A percentile compares a stretch with the other conserved stretches of the same genome.
phyloP scores from a whole-genome alignment of 1,139 yeast species.

The Suhomyces maxii region DNA sequence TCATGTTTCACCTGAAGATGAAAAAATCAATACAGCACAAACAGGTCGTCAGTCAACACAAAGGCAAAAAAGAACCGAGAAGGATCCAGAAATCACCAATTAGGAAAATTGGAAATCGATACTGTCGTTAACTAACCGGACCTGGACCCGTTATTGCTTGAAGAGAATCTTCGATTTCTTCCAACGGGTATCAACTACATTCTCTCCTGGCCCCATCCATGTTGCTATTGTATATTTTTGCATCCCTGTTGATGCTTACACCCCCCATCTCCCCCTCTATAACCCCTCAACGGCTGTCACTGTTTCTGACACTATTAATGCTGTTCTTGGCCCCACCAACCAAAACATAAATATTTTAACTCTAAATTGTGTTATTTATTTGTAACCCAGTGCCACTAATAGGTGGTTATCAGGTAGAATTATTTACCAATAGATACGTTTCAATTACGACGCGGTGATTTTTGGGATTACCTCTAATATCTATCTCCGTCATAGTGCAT shows the following conservation, averaged over 20 bases:
- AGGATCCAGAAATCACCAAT: neutral
- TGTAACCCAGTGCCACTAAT: neutral
- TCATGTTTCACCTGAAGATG: slow-evolving; percentile 2
- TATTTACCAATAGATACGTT: neutral
- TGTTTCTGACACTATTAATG: neutral
- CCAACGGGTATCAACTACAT: neutral
- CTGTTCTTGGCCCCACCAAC: neutral
- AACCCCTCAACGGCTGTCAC: neutral
- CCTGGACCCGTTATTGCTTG: neutral
- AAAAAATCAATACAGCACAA: neutral
- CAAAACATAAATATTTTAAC: neutral
- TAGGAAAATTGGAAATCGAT: neutral
- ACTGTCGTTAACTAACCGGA: neutral
- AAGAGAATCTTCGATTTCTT: too few species aligned
- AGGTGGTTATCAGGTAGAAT: neutral
- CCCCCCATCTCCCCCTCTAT: neutral
- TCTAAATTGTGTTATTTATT: neutral
- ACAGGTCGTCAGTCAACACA: neutral
- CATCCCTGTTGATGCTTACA: neutral
- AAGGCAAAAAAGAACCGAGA: neutral
- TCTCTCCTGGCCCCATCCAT: neutral
- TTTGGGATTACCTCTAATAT: neutral
- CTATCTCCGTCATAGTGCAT: neutral
- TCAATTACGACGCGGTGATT: neutral
- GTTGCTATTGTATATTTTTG: too few species aligned